These are phyloP conservation scores for Talaromyces sp. DNA, from an alignment of 2,329 filamentous ascomycete genomes.

Conservation along the genomic window DNA sequence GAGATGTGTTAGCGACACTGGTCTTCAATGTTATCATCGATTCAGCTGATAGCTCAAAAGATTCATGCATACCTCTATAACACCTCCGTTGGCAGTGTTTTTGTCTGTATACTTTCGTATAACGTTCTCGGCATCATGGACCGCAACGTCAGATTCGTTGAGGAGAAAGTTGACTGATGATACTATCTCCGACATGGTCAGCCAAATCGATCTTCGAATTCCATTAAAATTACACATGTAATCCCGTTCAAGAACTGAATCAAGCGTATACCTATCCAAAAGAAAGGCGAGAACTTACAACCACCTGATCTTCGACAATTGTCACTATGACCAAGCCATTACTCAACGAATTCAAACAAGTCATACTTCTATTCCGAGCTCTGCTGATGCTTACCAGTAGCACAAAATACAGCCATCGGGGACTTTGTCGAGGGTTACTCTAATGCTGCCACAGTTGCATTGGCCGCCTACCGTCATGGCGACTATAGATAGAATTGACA, in stretches of 20 bases:
- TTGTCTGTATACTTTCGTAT: constrained; percentile 2
- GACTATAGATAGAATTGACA: background rate
- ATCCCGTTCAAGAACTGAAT: too few relatives aligned
- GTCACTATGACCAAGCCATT: background rate
- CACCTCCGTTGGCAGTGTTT: background rate
- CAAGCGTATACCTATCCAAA: background rate
- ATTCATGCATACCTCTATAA: background rate
- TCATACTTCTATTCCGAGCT: background rate
- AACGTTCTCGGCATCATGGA: background rate
- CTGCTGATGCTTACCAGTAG: background rate
- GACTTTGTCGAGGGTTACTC: background rate
- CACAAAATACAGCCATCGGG: constrained; percentile 4
- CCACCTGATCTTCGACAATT: constrained; percentile 6
- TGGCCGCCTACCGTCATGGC: constrained; percentile 1
- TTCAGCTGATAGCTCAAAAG: background rate
- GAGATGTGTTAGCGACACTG: background rate
- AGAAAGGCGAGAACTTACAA: background rate
- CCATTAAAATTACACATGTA: too few relatives aligned
- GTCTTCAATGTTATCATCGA: background rate
- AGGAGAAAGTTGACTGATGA: background rate
- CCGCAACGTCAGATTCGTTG: background rate
- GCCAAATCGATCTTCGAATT: background rate
- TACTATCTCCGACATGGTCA: background rate
- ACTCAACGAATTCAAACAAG: background rate
- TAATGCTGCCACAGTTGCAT: constrained; percentile 5